Evolutionary conservation across 208 protist genomes (phyloP), one percentile per base, ranked within the genome.

Genomic region (Wallacemonas sp.): DNA sequence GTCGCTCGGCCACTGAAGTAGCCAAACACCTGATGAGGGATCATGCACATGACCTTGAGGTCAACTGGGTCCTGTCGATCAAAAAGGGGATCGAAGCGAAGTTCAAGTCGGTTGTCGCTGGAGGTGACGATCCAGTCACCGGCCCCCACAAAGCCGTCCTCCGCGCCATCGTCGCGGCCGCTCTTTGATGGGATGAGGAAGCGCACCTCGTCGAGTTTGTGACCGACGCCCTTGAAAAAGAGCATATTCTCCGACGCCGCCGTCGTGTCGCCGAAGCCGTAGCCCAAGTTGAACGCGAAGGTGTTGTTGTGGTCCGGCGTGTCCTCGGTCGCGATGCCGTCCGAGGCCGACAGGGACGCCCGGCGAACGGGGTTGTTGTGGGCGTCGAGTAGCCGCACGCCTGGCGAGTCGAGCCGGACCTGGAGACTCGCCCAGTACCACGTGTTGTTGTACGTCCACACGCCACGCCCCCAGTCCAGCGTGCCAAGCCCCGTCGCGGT

Each of bases 11-110:
- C 47, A 17, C 47, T 55, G 16, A 30, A 55, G 47, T 55, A 32
- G 5, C 47, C 47, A 21, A 55, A 55, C 24, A 55, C 26, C 47
- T 55, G 47, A 55, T 55, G 47, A 11, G 47, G 47, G 17, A 55
- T 55, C 47, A 55, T 55, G 26, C 24, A 55, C 47, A 32, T 32
- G 8, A 55, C 26, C 47, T 55, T 55, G 6, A 55, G 26, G 26
- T 55, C 47, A 11, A 47, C 43, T 6, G 43, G 11, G 11, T 17
- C 43, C 11, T 19, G 11, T 23, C 43, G 43, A 23, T 47, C 43
- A 19, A 47, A 47, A 4, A 47, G 43, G 19, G 43, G 43, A 17
- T 23, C 19, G 17, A 47, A 47, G 17, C 17, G 43, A 3, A 47
- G 43, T 19, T 47, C 43, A 8, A 47, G 43, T 6, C 43, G 43